Base-by-base conservation (phyloP, 768 basidiomycete species). In the Candolleomyces eurysporus region DNA sequence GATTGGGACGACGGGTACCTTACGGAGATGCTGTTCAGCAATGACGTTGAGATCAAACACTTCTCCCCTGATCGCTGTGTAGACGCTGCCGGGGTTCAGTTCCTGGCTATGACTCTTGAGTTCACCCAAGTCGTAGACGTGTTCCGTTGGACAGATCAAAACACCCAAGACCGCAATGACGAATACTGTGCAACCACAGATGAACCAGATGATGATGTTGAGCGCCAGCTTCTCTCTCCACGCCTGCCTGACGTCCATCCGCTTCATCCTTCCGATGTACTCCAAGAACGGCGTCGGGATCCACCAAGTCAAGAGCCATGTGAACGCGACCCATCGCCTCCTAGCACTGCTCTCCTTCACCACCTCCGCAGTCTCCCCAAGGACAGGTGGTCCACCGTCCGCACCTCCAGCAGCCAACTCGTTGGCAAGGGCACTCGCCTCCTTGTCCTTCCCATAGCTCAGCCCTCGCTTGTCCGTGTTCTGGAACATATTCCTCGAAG, bases 151-250 rank as follows among this genome's bases (percentile, higher is more conserved):
- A 69, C 97, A 99, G 73, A 99, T 98, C 61, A 99, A 73, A 57
- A 82, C 72, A 11, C 93, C 94, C 31, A 98, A 80, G 26, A 96
- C 73, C 10, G 92, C 93, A 68, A 98, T 96, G 68, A 99, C 91
- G 73, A 99, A 98, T 51, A 95, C 82, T 0, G 94, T 89, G 66
- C 86, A 86, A n/a, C 74, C 89, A 64, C 95, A 98, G 32, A 92
- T 79, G 69, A 97, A 86, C 96, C 96, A 98, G 67, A 99, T 98
- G 75, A 99, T 79, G 61, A 99, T 74, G 73, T 98, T 98, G 69
- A 98, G 84, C 3, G 94, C 92, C 1, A 98, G 80, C 74, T 99
- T 98, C 76, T 98, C 97, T 61, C 96, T 80, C 97, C 97, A 99
- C 1, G 97, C 97, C 73, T 98, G 94, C 26, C 91, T 86, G 22